Conservation (phyloP, 768 basidiomycete genomes). For the Pleurotus giganteus region DNA sequence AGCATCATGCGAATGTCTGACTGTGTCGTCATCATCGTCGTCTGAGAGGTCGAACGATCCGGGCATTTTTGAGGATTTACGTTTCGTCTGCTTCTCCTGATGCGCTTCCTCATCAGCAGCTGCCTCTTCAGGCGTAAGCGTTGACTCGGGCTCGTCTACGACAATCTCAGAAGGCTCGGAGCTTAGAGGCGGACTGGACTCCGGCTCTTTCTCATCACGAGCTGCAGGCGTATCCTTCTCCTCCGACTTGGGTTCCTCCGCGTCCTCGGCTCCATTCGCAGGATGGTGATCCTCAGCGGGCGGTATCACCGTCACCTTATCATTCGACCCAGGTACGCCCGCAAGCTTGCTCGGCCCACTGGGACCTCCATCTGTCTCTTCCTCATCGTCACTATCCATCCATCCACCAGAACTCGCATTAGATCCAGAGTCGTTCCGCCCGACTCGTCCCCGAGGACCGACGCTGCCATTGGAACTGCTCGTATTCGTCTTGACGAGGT, state of each 20-base stretch:
- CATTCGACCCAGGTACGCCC: constrained; percentile 36
- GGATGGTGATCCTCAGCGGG: constrained; percentile 24
- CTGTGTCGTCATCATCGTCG: not conserved
- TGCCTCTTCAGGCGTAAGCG: constrained; percentile 5
- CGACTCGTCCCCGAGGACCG: not conserved
- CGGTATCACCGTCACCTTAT: constrained; percentile 37
- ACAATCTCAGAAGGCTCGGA: not conserved
- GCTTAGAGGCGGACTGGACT: constrained; percentile 10
- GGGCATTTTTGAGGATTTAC: constrained; percentile 40
- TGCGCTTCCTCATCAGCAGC: constrained; percentile 4
- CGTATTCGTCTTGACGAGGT: constrained; percentile 13
- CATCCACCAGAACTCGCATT: constrained; percentile 31
- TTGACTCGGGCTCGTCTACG: not conserved
- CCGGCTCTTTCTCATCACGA: constrained; percentile 20
- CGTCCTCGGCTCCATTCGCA: constrained; percentile 14
- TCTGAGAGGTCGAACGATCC: constrained; percentile 44
- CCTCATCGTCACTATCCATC: constrained; percentile 31
- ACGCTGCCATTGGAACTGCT: constrained; percentile 1
- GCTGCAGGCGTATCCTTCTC: constrained; percentile 4
- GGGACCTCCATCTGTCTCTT: constrained; percentile 12
- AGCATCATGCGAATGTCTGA: not conserved
- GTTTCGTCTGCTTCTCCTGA: constrained; percentile 24
- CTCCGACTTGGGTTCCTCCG: constrained; percentile 7
- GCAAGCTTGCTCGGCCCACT: constrained; percentile 1
- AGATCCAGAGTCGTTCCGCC: constrained; percentile 23